Evolutionary conservation across 164 flowering plant species (phyloP).

Genomic region (Euptelea pleiosperma): DNA sequence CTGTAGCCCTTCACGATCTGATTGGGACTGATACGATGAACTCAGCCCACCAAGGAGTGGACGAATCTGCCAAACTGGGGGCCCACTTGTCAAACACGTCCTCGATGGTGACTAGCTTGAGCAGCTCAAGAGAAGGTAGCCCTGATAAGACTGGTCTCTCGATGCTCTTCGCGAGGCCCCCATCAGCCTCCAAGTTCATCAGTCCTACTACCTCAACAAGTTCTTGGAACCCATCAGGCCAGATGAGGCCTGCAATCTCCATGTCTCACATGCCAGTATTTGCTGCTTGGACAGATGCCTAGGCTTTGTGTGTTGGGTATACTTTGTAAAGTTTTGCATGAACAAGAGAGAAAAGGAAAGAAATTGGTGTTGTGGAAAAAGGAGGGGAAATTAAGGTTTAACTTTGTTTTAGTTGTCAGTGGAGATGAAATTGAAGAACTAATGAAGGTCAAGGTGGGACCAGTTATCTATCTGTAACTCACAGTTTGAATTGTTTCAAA

Average conservation of each 20-base stretch:
- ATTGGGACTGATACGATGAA: conserved; percentile 35
- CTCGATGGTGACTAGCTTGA: conserved; percentile 62
- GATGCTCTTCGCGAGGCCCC: conserved; percentile 33
- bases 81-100: conserved; percentile 50
- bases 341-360: conserved; percentile 2
- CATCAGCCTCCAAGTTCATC: conserved; percentile 26
- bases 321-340: conserved; percentile 33
- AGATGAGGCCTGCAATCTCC: conserved; percentile 46
- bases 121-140: conserved; percentile 71
- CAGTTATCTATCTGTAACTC: conserved; percentile 25
- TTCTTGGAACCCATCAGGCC: conserved; percentile 54
- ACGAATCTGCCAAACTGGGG: conserved; percentile 31
- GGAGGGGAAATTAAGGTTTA: not conserved
- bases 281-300: conserved; percentile 76
- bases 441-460: conserved; percentile 28
- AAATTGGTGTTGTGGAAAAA: conserved; percentile 2
- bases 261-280: conserved; percentile 72
- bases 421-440: conserved; percentile 15
- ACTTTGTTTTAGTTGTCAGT: conserved; percentile 1
- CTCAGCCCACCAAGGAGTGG: conserved; percentile 19
- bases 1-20: conserved; percentile 43
- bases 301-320: not conserved
- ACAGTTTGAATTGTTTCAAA: conserved; percentile 23
- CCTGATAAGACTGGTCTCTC: conserved; percentile 47
- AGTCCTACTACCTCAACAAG: conserved; percentile 15